Conservation (phyloP, 768 basidiomycete genomes). For the Boletus rubropictus region DNA sequence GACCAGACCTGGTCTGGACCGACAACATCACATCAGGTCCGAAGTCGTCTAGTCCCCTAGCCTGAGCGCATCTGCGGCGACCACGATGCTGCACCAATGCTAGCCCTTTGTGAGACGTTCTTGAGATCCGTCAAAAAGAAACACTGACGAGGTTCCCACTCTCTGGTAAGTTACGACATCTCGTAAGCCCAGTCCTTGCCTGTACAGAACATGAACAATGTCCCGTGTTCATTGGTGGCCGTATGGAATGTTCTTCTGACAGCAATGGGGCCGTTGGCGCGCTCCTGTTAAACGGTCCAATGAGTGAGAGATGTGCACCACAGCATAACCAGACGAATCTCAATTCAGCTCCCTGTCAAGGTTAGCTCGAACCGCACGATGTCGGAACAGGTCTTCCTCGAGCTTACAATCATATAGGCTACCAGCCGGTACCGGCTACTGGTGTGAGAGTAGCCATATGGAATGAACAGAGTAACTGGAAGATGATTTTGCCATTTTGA, state of each 20-base stretch:
- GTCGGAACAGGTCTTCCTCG: constrained; percentile 42
- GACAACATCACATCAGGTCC: constrained; percentile 4
- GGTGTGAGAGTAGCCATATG: constrained; percentile 69
- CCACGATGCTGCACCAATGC: constrained; percentile 44
- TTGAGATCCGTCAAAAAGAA: constrained; percentile 10
- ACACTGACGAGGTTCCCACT: too few relatives aligned
- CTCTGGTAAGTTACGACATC: too few relatives aligned
- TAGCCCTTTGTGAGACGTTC: neutral
- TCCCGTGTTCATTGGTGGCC: too few relatives aligned
- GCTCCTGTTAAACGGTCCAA: constrained; percentile 14
- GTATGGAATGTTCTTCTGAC: too few relatives aligned
- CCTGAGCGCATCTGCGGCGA: constrained; percentile 49
- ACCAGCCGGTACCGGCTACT: constrained; percentile 61
- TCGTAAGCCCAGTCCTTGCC: too few relatives aligned
- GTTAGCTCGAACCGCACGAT: constrained; percentile 25
- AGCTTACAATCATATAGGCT: constrained; percentile 51
- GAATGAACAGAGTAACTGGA: constrained; percentile 75
- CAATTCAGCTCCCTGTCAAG: constrained; percentile 31
- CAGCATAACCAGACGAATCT: constrained; percentile 29
- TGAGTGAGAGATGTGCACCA: constrained; percentile 12
- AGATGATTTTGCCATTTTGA: constrained; percentile 47
- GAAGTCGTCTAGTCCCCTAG: constrained; percentile 32
- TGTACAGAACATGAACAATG: too few relatives aligned
- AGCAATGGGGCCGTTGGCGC: too few relatives aligned
- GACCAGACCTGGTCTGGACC: constrained; percentile 46